phyloP scores from a whole-genome alignment of 345 rosid species.

The Eucalyptus virginea region DNA sequence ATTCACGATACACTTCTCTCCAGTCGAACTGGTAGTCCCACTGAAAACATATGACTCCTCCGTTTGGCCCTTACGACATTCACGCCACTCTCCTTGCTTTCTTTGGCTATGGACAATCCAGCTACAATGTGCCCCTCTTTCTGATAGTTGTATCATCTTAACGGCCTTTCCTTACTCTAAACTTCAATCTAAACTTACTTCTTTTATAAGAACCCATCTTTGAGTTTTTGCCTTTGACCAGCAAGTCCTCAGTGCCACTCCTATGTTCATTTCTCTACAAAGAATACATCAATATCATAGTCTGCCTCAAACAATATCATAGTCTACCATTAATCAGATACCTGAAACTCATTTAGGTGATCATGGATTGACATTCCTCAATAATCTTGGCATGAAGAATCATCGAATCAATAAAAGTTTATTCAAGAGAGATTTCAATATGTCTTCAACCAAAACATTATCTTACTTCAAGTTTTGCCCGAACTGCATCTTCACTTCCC shows the following conservation, averaged over 20 bases:
- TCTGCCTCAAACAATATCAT: background rate
- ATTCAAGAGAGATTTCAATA: background rate
- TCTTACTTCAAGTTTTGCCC: background rate
- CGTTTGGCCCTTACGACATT: no score
- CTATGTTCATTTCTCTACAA: background rate
- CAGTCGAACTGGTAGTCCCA: no score
- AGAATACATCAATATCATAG: background rate
- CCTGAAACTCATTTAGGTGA: background rate
- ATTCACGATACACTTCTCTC: no score
- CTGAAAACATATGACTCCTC: no score
- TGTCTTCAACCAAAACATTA: background rate
- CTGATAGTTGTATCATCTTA: background rate
- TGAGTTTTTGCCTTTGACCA: background rate
- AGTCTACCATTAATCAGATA: background rate
- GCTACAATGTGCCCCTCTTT: no score
- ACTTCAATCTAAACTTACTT: background rate
- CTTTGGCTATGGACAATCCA: no score
- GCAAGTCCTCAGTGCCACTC: background rate
- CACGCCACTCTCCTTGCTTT: rapidly evolving
- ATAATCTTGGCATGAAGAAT: background rate
- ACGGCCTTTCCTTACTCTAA: background rate
- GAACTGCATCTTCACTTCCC: background rate
- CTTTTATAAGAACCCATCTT: background rate
- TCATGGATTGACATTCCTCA: background rate
- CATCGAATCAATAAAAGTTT: background rate